Evolutionary conservation across 1,284 basidiomycete genomes (phyloP).

Genomic region (Trichosporon sp.): DNA sequence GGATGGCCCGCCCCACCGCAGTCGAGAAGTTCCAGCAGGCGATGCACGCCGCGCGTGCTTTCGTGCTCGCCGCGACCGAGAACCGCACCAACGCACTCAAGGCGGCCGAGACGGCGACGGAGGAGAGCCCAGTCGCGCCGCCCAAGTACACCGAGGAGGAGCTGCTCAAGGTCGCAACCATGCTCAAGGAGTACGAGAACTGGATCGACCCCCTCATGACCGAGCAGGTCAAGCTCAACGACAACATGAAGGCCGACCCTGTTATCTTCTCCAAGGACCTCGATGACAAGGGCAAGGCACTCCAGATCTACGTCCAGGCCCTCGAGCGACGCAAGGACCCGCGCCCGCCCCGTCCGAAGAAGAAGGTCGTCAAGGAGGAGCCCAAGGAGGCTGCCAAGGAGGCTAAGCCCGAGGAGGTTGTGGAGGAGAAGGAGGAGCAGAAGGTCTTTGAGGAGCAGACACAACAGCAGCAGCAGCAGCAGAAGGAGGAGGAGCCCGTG

Average conservation of each 20-base stretch:
- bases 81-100: conserved; percentile 56
- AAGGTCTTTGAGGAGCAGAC: not conserved
- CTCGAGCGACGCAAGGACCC: conserved; percentile 12
- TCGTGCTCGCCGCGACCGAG: conserved; percentile 68
- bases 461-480: not conserved
- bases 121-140: conserved; percentile 52
- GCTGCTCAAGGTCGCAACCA: conserved; percentile 64
- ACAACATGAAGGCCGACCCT: conserved; percentile 64
- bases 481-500: not conserved
- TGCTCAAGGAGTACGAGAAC: conserved; percentile 66
- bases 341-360: conserved; percentile 12
- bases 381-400: not conserved
- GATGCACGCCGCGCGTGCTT: conserved; percentile 58
- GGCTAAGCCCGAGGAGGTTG: not conserved
- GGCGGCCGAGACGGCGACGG: conserved; percentile 37
- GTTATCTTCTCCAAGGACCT: conserved; percentile 74
- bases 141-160: conserved; percentile 79
- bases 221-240: conserved; percentile 63
- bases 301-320: conserved; percentile 61
- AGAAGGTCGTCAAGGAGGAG: not conserved
- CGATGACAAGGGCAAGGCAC: conserved; percentile 67
- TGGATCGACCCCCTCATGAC: conserved; percentile 76
- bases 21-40: conserved; percentile 62
- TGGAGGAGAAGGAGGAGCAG: not conserved
- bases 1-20: conserved; percentile 62